Evolutionary conservation across 306 rosid species (phyloP).

Genomic region (apple (Malus domestica)): ASM211411v1 NC_041789.1:31300501-31301000

Average conservation of each 20-base stretch:
- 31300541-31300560: constrained; percentile 73
- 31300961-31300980: background rate
- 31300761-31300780: background rate
- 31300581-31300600: constrained; percentile 96
- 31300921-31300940: background rate
- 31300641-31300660: constrained; percentile 73
- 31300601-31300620: constrained; percentile 99
- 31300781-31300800: background rate
- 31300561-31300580: constrained; percentile 85
- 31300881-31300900: background rate
- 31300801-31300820: background rate
- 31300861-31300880: background rate
- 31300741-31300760: constrained; percentile 20
- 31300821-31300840: background rate
- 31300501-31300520: constrained; percentile 43
- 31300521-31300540: constrained; percentile 53
- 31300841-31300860: background rate
- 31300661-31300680: constrained; percentile 9
- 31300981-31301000: background rate
- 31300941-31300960: background rate
- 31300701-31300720: constrained; percentile 24
- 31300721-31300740: constrained; percentile 25
- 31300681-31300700: constrained; percentile 14
- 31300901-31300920: background rate
- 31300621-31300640: constrained; percentile 99